A percentile compares a stretch with the other conserved stretches of the same genome.
Evolutionary conservation across 108 stramenopile species (phyloP).

Genomic region (Cyclostephanos tholiformis): DNA sequence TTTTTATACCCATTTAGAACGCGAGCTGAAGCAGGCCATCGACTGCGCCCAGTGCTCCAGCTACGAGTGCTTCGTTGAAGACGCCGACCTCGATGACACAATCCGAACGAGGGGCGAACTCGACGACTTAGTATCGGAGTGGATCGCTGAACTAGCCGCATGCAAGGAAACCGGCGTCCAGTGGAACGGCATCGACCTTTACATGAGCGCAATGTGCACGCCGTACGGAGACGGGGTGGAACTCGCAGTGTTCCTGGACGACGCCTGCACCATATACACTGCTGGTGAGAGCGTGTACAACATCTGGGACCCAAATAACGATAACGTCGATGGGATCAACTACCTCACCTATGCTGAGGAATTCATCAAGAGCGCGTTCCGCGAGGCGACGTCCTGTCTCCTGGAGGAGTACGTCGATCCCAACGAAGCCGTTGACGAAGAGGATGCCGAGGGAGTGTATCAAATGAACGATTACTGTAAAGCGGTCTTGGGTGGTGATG

Average conservation of each 20-base stretch:
- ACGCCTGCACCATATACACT: constrained; percentile 37
- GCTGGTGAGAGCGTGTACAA: constrained; percentile 6
- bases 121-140: constrained; percentile 54
- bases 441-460: constrained; percentile 16
- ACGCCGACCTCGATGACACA: constrained; percentile 27
- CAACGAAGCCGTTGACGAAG: background rate
- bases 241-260: constrained; percentile 26
- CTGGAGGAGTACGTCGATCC: constrained; percentile 24
- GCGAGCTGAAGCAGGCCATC: constrained; percentile 45
- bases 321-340: constrained; percentile 21
- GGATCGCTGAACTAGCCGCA: constrained; percentile 48
- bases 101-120: constrained; percentile 31
- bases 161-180: constrained; percentile 31
- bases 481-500: constrained; percentile 21
- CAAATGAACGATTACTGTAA: constrained; percentile 36
- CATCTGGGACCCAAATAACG: constrained; percentile 5
- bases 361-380: constrained; percentile 29
- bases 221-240: constrained; percentile 53
- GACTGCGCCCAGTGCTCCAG: constrained; percentile 61
- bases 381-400: constrained; percentile 21
- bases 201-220: constrained; percentile 71
- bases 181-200: constrained; percentile 31
- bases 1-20: constrained; percentile 3
- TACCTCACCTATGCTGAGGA: constrained; percentile 25
- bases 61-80: constrained; percentile 55